phyloP scores from a whole-genome alignment of 176 grass and related monocot genomes.

The Phragmites australis region DNA sequence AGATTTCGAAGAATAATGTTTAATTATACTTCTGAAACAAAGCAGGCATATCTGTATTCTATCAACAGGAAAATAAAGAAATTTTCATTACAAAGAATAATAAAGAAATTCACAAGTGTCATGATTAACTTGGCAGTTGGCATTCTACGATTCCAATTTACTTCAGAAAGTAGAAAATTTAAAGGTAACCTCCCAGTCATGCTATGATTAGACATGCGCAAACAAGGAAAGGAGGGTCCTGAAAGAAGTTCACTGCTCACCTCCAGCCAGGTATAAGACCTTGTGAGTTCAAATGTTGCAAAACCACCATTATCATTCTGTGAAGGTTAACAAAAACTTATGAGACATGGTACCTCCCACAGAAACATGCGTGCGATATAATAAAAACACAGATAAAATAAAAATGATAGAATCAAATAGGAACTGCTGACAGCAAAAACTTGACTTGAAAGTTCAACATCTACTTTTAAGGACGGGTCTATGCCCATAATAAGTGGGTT shows the following conservation, averaged over 20 bases:
- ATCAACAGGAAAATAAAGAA: background rate
- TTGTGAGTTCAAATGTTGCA: slow-evolving; percentile 87
- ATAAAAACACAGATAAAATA: slow-evolving; percentile 3
- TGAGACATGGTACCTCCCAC: slow-evolving; percentile 5
- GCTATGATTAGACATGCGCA: background rate
- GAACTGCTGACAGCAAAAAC: slow-evolving; percentile 27
- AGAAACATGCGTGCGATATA: background rate
- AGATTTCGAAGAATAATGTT: slow-evolving; percentile 17
- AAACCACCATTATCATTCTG: slow-evolving; percentile 93
- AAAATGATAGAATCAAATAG: slow-evolving; percentile 21
- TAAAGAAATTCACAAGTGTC: background rate
- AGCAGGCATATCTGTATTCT: background rate
- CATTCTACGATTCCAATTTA: background rate
- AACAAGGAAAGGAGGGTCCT: background rate
- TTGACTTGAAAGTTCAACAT: background rate
- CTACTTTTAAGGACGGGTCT: background rate
- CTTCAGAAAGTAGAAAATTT: background rate
- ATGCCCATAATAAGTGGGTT: background rate
- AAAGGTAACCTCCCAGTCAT: background rate
- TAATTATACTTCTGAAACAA: slow-evolving; percentile 6
- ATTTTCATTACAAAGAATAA: background rate
- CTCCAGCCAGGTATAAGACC: slow-evolving; percentile 95
- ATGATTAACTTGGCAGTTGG: background rate
- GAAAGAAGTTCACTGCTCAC: slow-evolving; percentile 41
- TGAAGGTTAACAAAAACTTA: slow-evolving; percentile 25